A percentile compares a stretch with the other conserved stretches of the same genome.
Evolutionary conservation across 1,139 yeast species (phyloP).

Genomic region (Debaryomyces sp.): DNA sequence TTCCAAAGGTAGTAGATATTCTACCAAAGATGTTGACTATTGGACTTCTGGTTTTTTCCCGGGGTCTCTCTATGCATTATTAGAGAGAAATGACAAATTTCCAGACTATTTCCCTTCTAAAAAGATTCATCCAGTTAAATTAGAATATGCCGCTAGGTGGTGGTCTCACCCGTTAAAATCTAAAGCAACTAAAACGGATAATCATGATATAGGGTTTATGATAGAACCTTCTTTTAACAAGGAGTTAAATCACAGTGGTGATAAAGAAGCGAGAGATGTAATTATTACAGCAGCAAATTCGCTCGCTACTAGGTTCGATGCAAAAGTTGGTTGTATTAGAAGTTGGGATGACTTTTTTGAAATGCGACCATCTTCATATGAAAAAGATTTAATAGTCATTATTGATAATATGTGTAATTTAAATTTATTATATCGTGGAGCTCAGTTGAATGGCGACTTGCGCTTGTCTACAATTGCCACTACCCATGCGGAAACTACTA

Average conservation of each 20-base stretch:
- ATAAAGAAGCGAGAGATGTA: constrained; percentile 16
- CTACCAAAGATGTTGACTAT: constrained; percentile 20
- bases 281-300: constrained; percentile 26
- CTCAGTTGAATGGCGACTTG: constrained; percentile 25
- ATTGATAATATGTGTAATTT: constrained; percentile 34
- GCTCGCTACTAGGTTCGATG: constrained; percentile 23
- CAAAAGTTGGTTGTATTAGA: constrained; percentile 24
- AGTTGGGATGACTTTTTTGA: constrained; percentile 23
- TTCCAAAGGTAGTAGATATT: constrained; percentile 14
- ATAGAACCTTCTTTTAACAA: constrained; percentile 25
- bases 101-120: constrained; percentile 13
- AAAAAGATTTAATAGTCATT: constrained; percentile 22
- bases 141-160: constrained; percentile 22
- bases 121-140: constrained; percentile 14
- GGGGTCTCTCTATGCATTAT: constrained; percentile 22
- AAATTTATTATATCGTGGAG: constrained; percentile 25
- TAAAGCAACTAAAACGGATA: constrained; percentile 23
- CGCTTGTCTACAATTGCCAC: constrained; percentile 27
- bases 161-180: constrained; percentile 21
- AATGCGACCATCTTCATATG: neutral
- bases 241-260: constrained; percentile 19
- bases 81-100: constrained; percentile 20
- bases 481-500: constrained; percentile 27
- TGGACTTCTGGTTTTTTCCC: constrained; percentile 33
- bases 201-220: constrained; percentile 31